Base-by-base conservation (phyloP, 2,329 filamentous ascomycete species). In the Pseudocercospora vitis region DNA sequence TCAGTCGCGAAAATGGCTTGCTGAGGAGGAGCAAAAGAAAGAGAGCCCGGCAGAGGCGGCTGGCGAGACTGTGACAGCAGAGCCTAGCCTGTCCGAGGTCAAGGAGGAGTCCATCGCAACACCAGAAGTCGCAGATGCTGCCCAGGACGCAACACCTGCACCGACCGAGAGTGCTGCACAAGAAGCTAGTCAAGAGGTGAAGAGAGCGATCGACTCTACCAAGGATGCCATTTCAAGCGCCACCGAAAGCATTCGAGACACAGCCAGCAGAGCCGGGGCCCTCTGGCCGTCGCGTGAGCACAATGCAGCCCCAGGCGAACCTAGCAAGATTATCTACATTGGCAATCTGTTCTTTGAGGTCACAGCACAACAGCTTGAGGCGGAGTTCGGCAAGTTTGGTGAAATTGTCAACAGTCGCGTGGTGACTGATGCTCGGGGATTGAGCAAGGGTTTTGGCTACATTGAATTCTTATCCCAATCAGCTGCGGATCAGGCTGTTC, bases 361-460 rank as follows among this genome's bases (percentile, higher is more conserved):
- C 52, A 83, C 79, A 4, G 77, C 81, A 4, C 77, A 81, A 24
- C 80, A 86, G 59, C 63, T 90, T 42, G 74, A 77, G 62, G 75
- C 78, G 47, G 78, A 83, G 40, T 85, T 88, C 66, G 68, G 73
- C 56, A 76, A 78, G 44, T 85, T 83, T 72, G 79, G 85, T 45
- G 70, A 73, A 8, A 72, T 89, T 54, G 65, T 74, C 42, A 74
- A 72, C 45, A 70, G 74, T n/a, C 76, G 73, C 60, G 73, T 89
- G 55, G 75, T 86, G 48, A 78, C 77, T 60, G 85, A 89, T 70
- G 70, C 71, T 50, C 76, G 81, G 55, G 85, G 85, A 18, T 64
- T 87, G 59, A 87, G 84, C 74, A 87, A 85, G 78, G 86, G 86
- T 58, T 89, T 87, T 67, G 86, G 77, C 50, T 88, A 86, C 67